These are phyloP conservation scores for Picea mariana DNA, from an alignment of 83 land plant genomes.

Conservation along the genomic window DNA sequence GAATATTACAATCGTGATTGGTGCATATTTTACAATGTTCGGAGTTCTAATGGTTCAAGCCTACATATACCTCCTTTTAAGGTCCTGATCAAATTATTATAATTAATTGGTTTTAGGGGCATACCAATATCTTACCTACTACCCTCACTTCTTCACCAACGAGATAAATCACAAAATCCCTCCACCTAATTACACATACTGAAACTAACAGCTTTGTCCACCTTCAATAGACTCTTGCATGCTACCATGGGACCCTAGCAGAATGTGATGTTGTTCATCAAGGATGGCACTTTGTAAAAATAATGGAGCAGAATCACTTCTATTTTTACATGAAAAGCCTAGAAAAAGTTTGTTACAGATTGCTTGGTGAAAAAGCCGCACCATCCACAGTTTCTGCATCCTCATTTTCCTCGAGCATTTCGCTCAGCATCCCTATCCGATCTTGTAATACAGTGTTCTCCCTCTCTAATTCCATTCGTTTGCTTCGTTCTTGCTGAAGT, in stretches of 20 bases:
- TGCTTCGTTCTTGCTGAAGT: constrained; percentile 71
- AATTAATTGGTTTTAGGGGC: too few species aligned
- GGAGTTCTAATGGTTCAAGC: too few species aligned
- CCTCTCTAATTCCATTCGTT: constrained; percentile 56
- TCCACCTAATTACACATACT: not conserved
- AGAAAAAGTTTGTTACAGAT: not conserved
- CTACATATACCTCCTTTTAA: too few species aligned
- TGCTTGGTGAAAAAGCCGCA: not conserved
- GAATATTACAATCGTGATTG: too few species aligned
- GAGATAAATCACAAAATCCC: not conserved
- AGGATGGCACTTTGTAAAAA: not conserved
- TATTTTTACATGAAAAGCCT: not conserved
- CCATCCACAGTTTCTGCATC: constrained; percentile 27
- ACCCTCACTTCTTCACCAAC: not conserved
- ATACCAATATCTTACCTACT: not conserved
- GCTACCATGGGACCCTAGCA: not conserved
- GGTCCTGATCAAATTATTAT: too few species aligned
- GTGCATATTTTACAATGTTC: too few species aligned
- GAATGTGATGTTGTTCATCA: not conserved
- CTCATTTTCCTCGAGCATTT: constrained; percentile 53
- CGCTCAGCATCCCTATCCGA: constrained; percentile 60
- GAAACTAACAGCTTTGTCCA: not conserved
- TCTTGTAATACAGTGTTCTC: constrained; percentile 56
- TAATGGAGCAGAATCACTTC: not conserved
- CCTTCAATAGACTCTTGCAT: not conserved